These are phyloP conservation scores for Manihot esculenta DNA, from an alignment of 441 rosid species.

Conservation along the genomic window DNA sequence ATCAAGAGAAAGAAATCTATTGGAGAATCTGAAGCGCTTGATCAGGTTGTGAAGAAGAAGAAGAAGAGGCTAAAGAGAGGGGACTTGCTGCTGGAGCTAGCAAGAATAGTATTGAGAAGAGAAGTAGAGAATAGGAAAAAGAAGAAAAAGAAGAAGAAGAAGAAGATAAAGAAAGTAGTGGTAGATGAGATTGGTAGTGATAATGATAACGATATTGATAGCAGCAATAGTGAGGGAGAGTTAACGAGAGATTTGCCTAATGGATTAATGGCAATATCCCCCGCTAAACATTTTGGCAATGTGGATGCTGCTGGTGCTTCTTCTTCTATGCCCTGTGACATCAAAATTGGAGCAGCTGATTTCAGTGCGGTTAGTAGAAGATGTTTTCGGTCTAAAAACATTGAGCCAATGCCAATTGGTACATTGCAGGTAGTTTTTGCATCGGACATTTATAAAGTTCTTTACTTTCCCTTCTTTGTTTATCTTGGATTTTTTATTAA, in stretches of 20 bases:
- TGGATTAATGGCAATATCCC: conserved; percentile 89
- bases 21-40: conserved; percentile 56
- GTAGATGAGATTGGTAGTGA: conserved; percentile 13
- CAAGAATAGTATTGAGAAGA: conserved; percentile 71
- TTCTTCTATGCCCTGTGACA: conserved; percentile 49
- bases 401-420: conserved; percentile 71
- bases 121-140: conserved; percentile 64
- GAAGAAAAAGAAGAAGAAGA: conserved; percentile 32
- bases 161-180: conserved; percentile 25
- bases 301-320: conserved; percentile 42
- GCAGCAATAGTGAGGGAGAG: conserved; percentile 41
- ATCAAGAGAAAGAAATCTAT: conserved; percentile 44
- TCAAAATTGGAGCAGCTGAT: conserved; percentile 65
- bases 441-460: not conserved
- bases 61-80: conserved; percentile 62
- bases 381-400: conserved; percentile 80
- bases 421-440: conserved; percentile 58
- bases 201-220: conserved; percentile 20
- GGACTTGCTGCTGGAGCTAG: conserved; percentile 65
- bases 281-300: conserved; percentile 48
- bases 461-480: conserved; percentile 3
- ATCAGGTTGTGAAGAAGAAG: conserved; percentile 39
- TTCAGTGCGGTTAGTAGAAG: conserved; percentile 42
- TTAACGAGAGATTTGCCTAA: conserved; percentile 79
- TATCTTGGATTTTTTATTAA: not conserved